Evolutionary conservation across 2,329 filamentous ascomycete species (phyloP).

Genomic region (Penicillium expansum): DNA sequence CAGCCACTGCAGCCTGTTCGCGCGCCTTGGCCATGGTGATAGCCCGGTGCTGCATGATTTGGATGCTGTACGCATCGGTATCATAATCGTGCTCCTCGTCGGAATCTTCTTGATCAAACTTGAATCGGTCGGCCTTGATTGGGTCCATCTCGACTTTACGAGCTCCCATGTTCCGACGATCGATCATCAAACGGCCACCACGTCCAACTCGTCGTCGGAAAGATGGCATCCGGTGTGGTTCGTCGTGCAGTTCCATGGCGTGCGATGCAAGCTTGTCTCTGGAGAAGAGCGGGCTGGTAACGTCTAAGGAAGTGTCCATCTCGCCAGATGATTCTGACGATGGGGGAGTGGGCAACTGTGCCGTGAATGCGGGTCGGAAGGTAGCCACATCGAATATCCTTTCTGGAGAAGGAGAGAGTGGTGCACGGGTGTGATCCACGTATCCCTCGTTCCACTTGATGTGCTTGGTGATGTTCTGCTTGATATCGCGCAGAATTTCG

Average conservation of each 20-base stretch:
- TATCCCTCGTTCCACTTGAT: conserved; percentile 87
- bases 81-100: conserved; percentile 73
- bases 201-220: conserved; percentile 84
- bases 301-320: conserved; percentile 39
- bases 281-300: conserved; percentile 30
- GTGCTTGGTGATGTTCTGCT: conserved; percentile 83
- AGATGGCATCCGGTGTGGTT: conserved; percentile 54
- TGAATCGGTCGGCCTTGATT: conserved; percentile 68
- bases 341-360: conserved; percentile 58
- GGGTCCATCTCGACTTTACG: conserved; percentile 49
- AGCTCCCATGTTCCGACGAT: conserved; percentile 68
- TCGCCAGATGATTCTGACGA: conserved; percentile 50
- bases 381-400: conserved; percentile 55
- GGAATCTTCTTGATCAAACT: conserved; percentile 81
- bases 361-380: conserved; percentile 67
- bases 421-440: conserved; percentile 81
- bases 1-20: conserved; percentile 43
- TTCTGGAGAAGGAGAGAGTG: conserved; percentile 74
- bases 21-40: conserved; percentile 48
- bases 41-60: conserved; percentile 57
- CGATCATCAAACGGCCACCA: conserved; percentile 81
- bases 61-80: conserved; percentile 65
- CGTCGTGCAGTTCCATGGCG: conserved; percentile 45
- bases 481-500: conserved; percentile 75
- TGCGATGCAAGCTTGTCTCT: conserved; percentile 42